Evolutionary conservation across 345 rosid genomes (phyloP).

Genomic region (Eucalyptus leucophloia): DNA sequence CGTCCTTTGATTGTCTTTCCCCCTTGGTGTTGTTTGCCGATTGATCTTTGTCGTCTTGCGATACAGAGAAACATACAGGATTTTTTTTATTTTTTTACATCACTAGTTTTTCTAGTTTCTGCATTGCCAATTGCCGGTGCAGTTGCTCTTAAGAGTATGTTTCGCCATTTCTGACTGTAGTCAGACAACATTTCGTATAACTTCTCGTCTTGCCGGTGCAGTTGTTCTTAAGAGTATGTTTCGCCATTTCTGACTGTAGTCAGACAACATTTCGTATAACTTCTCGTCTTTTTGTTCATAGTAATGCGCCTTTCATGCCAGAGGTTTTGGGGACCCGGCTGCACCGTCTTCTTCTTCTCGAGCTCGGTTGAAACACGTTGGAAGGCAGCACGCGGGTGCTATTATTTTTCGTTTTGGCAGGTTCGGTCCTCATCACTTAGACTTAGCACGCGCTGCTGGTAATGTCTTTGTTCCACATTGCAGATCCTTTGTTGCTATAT

Average conservation of each 20-base stretch:
- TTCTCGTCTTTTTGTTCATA: not conserved
- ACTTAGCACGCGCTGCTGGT: constrained; percentile 70
- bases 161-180: not conserved
- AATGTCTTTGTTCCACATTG: not conserved
- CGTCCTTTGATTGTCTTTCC: not conserved
- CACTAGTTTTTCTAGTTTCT: constrained; percentile 63
- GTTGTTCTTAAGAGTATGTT: constrained; percentile 63
- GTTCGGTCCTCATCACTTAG: constrained; percentile 50
- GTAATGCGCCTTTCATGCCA: constrained; percentile 13
- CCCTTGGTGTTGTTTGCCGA: not conserved
- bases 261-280: not conserved
- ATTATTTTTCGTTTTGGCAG: constrained; percentile 38
- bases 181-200: not conserved
- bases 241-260: not conserved
- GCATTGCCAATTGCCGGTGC: constrained; percentile 69
- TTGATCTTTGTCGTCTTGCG: not conserved
- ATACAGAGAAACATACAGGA: constrained; percentile 83
- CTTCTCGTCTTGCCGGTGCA: constrained; percentile 57
- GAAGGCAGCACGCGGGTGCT: constrained; percentile 50
- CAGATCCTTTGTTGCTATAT: not conserved
- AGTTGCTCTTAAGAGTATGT: constrained; percentile 62
- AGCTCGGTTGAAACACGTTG: constrained; percentile 45
- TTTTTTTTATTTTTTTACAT: constrained; percentile 26
- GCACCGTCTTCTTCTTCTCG: constrained; percentile 56
- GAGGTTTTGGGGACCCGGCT: constrained; percentile 51